Percentiles rank a stretch among this genome's conserved stretches.
phyloP scores from a whole-genome alignment of 1,284 basidiomycete genomes.

The Apiotrichum brassicae region DNA sequence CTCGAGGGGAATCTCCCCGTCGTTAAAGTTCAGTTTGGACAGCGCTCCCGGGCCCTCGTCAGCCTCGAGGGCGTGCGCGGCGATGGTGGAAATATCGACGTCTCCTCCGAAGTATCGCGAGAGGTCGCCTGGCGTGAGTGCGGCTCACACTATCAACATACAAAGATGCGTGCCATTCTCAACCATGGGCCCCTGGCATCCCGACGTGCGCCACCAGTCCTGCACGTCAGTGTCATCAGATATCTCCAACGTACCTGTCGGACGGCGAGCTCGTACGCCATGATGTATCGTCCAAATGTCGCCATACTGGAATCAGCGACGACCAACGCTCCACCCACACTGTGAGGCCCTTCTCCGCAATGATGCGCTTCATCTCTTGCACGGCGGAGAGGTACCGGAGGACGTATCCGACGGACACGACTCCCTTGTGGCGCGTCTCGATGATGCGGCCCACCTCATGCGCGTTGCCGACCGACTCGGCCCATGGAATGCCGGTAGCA shows the following conservation, averaged over 20 bases:
- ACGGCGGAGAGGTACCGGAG: conserved; percentile 48
- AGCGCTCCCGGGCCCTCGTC: conserved; percentile 49
- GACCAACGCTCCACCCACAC: conserved; percentile 32
- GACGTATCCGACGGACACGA: conserved; percentile 52
- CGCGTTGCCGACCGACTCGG: conserved; percentile 44
- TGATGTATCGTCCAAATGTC: conserved; percentile 50
- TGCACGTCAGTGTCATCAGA: too few relatives aligned
- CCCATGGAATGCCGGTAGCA: conserved; percentile 47
- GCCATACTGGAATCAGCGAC: conserved; percentile 44
- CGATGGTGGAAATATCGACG: conserved; percentile 49
- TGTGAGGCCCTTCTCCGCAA: conserved; percentile 51
- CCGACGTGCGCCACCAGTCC: conserved; percentile 55
- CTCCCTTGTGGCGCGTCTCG: conserved; percentile 52
- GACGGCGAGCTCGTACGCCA: conserved; percentile 44
- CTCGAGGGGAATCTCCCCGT: conserved; percentile 43
- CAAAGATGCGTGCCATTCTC: conserved; percentile 52
- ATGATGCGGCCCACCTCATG: conserved; percentile 63
- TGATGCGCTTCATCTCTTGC: conserved; percentile 52
- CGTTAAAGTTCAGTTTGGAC: conserved; percentile 48
- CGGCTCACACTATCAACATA: conserved; percentile 21
- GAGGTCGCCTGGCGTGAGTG: conserved; percentile 24
- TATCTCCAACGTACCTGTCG: too few relatives aligned
- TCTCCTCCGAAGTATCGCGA: conserved; percentile 53
- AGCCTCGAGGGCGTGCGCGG: conserved; percentile 36
- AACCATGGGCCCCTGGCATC: conserved; percentile 49